Conservation (phyloP, 108 stramenopile genomes). For the Conticribra weissflogii region DNA sequence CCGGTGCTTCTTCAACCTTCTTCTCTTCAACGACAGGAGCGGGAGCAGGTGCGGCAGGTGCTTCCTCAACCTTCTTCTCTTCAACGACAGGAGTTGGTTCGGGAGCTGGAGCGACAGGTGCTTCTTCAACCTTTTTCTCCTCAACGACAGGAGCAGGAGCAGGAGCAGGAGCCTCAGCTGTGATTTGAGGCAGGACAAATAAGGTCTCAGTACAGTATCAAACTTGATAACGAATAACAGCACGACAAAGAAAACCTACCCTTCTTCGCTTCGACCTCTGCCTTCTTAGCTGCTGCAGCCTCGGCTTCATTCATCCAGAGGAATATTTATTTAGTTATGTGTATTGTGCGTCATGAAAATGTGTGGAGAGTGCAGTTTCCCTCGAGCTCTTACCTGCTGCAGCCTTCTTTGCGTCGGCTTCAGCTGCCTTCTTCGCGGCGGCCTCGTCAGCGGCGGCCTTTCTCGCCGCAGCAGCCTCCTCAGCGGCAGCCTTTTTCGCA, state of each 20-base stretch:
- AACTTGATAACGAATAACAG: no score
- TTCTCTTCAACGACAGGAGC: slow-evolving; percentile 22
- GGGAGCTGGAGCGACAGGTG: slow-evolving; percentile 26
- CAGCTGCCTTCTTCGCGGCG: slow-evolving; percentile 27
- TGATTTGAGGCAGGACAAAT: no score
- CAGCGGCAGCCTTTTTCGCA: slow-evolving; percentile 33
- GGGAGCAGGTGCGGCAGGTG: slow-evolving; percentile 40
- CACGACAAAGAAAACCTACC: no score
- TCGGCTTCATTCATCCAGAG: slow-evolving; percentile 1
- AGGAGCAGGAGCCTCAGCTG: no score
- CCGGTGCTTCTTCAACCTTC: slow-evolving; percentile 9
- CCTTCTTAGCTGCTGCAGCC: slow-evolving; percentile 42
- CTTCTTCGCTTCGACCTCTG: slow-evolving; percentile 7
- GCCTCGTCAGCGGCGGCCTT: slow-evolving; percentile 16
- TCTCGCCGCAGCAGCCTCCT: slow-evolving; percentile 19
- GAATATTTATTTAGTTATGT: no score
- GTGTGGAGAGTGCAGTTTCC: background rate
- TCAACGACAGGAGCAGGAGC: slow-evolving; percentile 23
- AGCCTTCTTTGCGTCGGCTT: slow-evolving; percentile 18
- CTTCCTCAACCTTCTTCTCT: slow-evolving; percentile 4
- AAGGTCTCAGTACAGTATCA: no score
- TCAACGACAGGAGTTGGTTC: slow-evolving; percentile 12
- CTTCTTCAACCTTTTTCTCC: slow-evolving; percentile 13
- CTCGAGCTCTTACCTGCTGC: slow-evolving; percentile 9
- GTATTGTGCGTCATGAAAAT: no score